phyloP scores from a whole-genome alignment of 2,329 filamentous ascomycete species.

The Arthrobotrys sphaeroides region DNA sequence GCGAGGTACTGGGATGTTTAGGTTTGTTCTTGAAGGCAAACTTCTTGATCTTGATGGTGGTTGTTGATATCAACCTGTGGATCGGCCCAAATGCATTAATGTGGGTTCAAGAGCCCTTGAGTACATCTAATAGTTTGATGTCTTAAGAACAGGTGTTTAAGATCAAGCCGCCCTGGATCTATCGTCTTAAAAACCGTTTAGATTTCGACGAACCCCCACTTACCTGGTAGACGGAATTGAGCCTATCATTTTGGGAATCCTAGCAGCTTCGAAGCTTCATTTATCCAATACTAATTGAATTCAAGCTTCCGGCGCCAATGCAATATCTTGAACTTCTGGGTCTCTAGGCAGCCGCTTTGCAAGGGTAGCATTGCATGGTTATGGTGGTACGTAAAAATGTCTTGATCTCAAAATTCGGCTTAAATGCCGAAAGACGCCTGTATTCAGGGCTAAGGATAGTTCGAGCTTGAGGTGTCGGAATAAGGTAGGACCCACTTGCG shows the following conservation, averaged over 20 bases:
- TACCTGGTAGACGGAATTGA: not conserved
- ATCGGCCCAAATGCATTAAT: no score
- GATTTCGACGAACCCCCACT: not conserved
- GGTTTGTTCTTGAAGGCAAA: not conserved
- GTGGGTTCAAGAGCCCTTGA: not conserved
- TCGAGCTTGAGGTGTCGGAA: constrained; percentile 37
- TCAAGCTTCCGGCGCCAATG: constrained; percentile 12
- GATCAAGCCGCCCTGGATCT: constrained; percentile 11
- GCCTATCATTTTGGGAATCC: not conserved
- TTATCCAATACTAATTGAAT: constrained; percentile 6
- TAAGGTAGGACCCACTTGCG: constrained; percentile 31
- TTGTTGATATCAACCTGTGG: no score
- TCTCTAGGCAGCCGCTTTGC: constrained; percentile 34
- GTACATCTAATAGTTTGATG: not conserved
- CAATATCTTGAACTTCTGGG: not conserved
- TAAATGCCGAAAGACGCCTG: constrained; percentile 7
- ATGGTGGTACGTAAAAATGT: constrained; percentile 8
- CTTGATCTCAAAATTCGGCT: constrained; percentile 6
- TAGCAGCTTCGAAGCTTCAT: not conserved
- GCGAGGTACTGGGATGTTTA: not conserved
- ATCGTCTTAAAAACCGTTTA: not conserved
- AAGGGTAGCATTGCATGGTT: constrained; percentile 50
- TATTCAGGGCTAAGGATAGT: not conserved
- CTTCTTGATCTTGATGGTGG: not conserved
- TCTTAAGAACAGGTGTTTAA: constrained; percentile 1